Evolutionary conservation across 495 filamentous ascomycete species (phyloP), one percentile per base, ranked within the genome.

Genomic region (Aspergillus sparsus): DNA sequence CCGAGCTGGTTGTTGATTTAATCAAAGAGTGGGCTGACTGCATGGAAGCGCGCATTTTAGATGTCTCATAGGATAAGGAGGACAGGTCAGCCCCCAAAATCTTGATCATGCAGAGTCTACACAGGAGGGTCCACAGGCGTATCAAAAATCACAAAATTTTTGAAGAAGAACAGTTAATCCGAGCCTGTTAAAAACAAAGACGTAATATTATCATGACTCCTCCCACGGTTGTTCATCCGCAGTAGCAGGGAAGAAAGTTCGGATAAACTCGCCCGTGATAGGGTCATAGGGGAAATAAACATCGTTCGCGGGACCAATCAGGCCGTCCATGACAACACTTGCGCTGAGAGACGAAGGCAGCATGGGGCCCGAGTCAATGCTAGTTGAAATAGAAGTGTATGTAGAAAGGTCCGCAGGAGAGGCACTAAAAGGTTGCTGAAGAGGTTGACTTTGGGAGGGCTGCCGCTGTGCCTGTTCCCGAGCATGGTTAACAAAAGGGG

Each of bases 241-340:
- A 9, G 63, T 47, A 5, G 64, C 27, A 5, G 77, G 76, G 66
- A 80, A 80, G 68, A 80, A 80, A 16, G 75, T 74, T 10, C 73
- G 65, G 53, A 80, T 78, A 18, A 80, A 80, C 49, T 78, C 72
- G 15, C 74, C 74, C 36, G 69, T 73, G 54, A 80, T 77, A 21
- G 76, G 76, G 55, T 80, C 77, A 56, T 78, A 80, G 2, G 77
- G 77, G 64, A 80, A 80, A 35, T 75, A 78, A 3, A 68, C 51
- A 42, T 77, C 74, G 31, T 33, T 55, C 0, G 39, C 52, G 15
- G 66, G 53, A 27, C 56, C 16, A 47, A 62, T 39, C 12, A 62
- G 31, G 4, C 70, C 63, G 1, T 27, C 21, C 21, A 27, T 27
- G 21, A 1, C 21, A 27, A 3, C 21, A 27, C 21, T 27, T 27